Conservation (phyloP, 164 flowering plant species). For the Annona cherimola region DNA sequence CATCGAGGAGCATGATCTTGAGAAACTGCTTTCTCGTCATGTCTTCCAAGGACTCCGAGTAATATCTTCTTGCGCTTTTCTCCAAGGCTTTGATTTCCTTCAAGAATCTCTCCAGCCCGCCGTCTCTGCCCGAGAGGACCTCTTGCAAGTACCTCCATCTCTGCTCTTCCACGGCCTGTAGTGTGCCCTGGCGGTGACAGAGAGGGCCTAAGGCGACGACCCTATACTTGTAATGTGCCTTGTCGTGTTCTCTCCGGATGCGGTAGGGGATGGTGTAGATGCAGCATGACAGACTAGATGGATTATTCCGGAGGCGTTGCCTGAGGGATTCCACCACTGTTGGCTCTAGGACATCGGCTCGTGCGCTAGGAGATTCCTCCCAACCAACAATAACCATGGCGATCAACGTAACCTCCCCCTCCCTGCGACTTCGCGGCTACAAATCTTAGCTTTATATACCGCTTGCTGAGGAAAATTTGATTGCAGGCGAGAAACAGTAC, state of each 20-base stretch:
- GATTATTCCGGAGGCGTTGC: too few species aligned
- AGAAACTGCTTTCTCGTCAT: neutral
- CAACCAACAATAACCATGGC: too few species aligned
- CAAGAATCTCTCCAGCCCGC: neutral
- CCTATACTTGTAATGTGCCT: neutral
- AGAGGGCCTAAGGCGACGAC: neutral
- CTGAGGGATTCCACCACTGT: too few species aligned
- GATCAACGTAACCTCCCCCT: too few species aligned
- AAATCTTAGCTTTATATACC: too few species aligned
- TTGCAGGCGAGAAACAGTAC: too few species aligned
- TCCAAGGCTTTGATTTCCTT: neutral
- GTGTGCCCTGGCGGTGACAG: neutral
- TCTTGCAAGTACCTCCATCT: neutral
- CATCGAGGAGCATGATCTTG: neutral
- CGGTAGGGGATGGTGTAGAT: neutral
- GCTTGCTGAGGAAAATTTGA: too few species aligned
- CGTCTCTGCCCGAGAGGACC: neutral
- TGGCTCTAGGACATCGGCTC: too few species aligned
- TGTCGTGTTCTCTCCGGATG: neutral
- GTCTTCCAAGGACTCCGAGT: conserved; percentile 27
- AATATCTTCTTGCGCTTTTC: conserved; percentile 32
- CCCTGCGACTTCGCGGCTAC: too few species aligned
- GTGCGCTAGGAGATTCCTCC: too few species aligned
- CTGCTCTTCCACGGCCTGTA: conserved; percentile 4
- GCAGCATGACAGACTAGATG: neutral